phyloP scores from a whole-genome alignment of 2,329 filamentous ascomycete genomes.

The Scleromitrula shiraiana region DNA sequence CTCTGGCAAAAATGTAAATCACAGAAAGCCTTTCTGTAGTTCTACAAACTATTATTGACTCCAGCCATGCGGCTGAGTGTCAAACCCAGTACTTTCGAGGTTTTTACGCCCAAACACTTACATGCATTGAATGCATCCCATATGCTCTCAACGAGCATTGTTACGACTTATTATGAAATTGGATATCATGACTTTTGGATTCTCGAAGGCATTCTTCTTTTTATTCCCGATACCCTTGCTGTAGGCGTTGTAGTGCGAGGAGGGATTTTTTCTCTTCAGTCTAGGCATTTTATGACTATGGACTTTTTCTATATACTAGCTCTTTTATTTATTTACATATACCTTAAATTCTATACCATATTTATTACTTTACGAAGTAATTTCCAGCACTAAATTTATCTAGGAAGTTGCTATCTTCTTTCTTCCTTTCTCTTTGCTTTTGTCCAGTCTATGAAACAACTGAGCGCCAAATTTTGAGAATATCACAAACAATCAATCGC shows the following conservation, averaged over 20 bases:
- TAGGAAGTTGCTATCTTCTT: no score
- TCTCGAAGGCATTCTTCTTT: slow-evolving; percentile 1
- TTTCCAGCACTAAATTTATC: no score
- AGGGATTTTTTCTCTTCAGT: not conserved
- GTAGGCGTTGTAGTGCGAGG: slow-evolving; percentile 6
- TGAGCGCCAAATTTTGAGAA: no score
- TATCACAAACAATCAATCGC: no score
- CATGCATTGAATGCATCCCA: not conserved
- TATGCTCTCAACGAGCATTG: not conserved
- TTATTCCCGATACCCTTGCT: slow-evolving; percentile 7
- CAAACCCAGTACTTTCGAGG: not conserved
- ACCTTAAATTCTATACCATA: not conserved
- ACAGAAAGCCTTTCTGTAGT: no score
- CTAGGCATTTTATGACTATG: not conserved
- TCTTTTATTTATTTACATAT: not conserved
- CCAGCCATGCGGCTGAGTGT: no score
- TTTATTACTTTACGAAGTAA: not conserved
- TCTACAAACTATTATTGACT: no score
- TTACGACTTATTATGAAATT: not conserved
- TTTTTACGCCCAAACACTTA: not conserved
- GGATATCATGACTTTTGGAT: not conserved
- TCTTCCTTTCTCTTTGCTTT: no score
- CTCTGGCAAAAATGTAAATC: no score
- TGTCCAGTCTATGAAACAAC: no score
- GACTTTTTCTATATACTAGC: no score